Percentiles rank a stretch among this genome's conserved stretches.
Conservation (phyloP, 306 rosid genomes). For the Quercus agrifolia region DNA sequence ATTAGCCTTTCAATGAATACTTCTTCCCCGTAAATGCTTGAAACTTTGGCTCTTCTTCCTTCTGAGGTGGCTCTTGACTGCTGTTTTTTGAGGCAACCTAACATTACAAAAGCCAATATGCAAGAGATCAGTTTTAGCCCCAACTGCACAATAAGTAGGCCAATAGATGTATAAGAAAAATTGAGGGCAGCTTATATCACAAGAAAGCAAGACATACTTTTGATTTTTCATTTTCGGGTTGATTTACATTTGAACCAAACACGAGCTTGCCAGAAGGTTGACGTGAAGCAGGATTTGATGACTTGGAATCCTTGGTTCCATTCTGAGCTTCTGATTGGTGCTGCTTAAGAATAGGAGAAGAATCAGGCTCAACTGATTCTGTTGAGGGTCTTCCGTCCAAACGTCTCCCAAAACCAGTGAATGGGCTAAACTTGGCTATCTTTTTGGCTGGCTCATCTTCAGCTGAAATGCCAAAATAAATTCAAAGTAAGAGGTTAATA, state of each 20-base stretch:
- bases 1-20: constrained; percentile 42
- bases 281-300: constrained; percentile 16
- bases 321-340: constrained; percentile 16
- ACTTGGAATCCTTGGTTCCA: constrained; percentile 23
- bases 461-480: constrained; percentile 21
- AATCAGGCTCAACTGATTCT: constrained; percentile 24
- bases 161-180: background rate
- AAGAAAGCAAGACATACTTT: constrained; percentile 25
- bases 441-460: constrained; percentile 41
- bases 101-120: constrained; percentile 2
- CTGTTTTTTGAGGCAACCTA: constrained; percentile 22
- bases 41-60: constrained; percentile 35
- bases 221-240: constrained; percentile 18
- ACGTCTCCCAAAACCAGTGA: constrained; percentile 47
- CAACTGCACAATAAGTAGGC: background rate
- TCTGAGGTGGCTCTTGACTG: constrained; percentile 26
- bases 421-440: constrained; percentile 31
- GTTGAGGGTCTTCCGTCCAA: constrained; percentile 45
- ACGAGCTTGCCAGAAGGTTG: constrained; percentile 47
- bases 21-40: constrained; percentile 58
- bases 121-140: constrained; percentile 1
- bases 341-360: constrained; percentile 26
- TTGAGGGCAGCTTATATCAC: background rate
- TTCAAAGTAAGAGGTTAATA: no score
- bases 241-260: constrained; percentile 39